Conservation (phyloP, 257 asterid species). For the Fraxinus anomala region DNA sequence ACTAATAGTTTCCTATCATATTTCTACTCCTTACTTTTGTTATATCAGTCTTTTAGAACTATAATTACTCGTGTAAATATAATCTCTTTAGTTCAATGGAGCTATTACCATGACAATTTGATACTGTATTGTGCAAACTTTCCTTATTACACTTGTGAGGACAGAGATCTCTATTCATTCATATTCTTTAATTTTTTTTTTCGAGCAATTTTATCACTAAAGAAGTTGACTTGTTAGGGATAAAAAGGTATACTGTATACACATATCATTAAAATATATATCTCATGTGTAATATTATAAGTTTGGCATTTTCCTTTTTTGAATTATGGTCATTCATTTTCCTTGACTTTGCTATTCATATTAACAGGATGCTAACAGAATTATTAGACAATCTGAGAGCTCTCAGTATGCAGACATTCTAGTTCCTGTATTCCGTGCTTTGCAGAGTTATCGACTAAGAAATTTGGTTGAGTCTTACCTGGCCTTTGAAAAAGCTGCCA, state of each 20-base stretch:
- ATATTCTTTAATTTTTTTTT: too few relatives aligned
- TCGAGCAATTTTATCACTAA: background rate
- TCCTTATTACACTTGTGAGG: background rate
- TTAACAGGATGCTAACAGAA: conserved; percentile 76
- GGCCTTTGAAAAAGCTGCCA: conserved; percentile 88
- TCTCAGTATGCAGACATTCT: conserved; percentile 78
- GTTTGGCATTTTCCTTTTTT: background rate
- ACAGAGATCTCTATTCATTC: background rate
- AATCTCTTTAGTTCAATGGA: background rate
- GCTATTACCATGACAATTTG: background rate
- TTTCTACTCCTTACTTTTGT: background rate
- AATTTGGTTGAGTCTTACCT: conserved; percentile 72
- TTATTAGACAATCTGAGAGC: conserved; percentile 73
- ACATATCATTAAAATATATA: background rate
- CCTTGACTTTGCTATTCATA: conserved; percentile 22
- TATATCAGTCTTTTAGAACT: background rate
- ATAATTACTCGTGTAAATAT: background rate
- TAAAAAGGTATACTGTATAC: background rate
- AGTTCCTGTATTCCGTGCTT: conserved; percentile 72
- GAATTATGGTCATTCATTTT: conserved; percentile 7
- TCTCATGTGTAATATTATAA: conserved; percentile 1
- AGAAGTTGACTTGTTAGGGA: background rate
- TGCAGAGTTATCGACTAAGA: conserved; percentile 71
- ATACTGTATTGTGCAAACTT: background rate
- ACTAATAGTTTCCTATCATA: background rate